A percentile compares a stretch with the other conserved stretches of the same genome.
phyloP scores from a whole-genome alignment of 495 filamentous ascomycete genomes.

The Penicillium maclennaniae region DNA sequence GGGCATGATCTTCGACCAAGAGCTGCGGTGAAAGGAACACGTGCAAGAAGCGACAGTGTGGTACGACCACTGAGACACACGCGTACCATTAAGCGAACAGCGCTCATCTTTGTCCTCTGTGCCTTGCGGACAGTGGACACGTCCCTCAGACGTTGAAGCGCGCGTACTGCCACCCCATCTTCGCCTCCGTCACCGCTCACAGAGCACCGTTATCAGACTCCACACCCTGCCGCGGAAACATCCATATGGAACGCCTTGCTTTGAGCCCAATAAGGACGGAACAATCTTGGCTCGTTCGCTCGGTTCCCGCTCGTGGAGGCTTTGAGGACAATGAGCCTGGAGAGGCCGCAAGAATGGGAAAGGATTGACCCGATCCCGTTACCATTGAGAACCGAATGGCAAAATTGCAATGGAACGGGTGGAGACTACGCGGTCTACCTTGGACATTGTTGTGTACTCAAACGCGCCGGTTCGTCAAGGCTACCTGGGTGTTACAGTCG shows the following conservation, averaged over 20 bases:
- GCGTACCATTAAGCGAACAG: constrained; percentile 1
- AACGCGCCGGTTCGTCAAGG: constrained; percentile 18
- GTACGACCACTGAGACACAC: constrained; percentile 4
- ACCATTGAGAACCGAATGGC: constrained; percentile 12
- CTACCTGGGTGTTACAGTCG: constrained; percentile 11
- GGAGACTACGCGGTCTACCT: not conserved
- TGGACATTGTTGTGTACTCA: constrained; percentile 17
- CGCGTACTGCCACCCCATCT: constrained; percentile 5
- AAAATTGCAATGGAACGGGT: constrained; percentile 16
- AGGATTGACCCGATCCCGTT: constrained; percentile 20
- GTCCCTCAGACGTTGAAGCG: constrained; percentile 2
- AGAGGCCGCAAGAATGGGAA: constrained; percentile 9
- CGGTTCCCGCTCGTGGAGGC: constrained; percentile 16
- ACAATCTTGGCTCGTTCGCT: constrained; percentile 1
- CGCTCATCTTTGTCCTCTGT: constrained; percentile 4
- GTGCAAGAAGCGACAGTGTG: constrained; percentile 2
- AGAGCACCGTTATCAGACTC: constrained; percentile 6
- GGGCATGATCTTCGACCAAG: constrained; percentile 2
- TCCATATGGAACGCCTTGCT: constrained; percentile 6
- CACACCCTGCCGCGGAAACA: constrained; percentile 10
- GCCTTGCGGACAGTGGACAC: constrained; percentile 3
- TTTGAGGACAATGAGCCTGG: constrained; percentile 10
- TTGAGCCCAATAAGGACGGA: constrained; percentile 9
- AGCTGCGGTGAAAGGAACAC: not conserved
- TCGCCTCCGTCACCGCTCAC: constrained; percentile 5